A percentile compares a stretch with the other conserved stretches of the same genome.
Evolutionary conservation across 768 basidiomycete species (phyloP).

Genomic region (Dioszegia aurantiaca): DNA sequence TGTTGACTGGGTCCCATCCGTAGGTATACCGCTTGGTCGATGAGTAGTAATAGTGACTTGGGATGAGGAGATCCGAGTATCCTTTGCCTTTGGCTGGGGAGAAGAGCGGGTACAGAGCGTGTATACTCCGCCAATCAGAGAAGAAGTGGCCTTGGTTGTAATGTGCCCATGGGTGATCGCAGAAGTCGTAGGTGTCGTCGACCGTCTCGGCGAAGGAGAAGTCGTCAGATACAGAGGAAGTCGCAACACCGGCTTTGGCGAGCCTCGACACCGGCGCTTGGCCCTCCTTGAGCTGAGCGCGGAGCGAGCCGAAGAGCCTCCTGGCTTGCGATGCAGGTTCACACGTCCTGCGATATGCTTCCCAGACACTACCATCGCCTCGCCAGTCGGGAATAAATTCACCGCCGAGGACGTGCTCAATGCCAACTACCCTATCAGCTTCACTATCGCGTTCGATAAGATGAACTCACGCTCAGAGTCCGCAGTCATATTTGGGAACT

Average conservation of each 20-base stretch:
- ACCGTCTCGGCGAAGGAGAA: constrained; percentile 65
- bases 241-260: constrained; percentile 53
- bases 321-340: constrained; percentile 73
- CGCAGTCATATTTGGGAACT: constrained; percentile 67
- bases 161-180: constrained; percentile 74
- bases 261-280: constrained; percentile 49
- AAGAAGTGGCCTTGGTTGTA: constrained; percentile 93
- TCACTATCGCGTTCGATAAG: not conserved
- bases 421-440: constrained; percentile 54
- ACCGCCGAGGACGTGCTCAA: constrained; percentile 62
- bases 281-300: constrained; percentile 54
- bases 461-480: constrained; percentile 49
- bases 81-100: constrained; percentile 84
- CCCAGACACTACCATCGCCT: constrained; percentile 80
- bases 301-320: constrained; percentile 73
- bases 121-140: constrained; percentile 85
- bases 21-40: constrained; percentile 80
- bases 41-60: constrained; percentile 93
- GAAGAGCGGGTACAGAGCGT: constrained; percentile 86
- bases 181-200: constrained; percentile 73
- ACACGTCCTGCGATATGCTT: constrained; percentile 90
- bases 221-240: constrained; percentile 53
- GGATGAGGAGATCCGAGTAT: constrained; percentile 85
- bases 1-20: constrained; percentile 77
- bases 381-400: constrained; percentile 79